phyloP scores from a whole-genome alignment of 345 rosid genomes.

The Eutrema japonicum region DNA sequence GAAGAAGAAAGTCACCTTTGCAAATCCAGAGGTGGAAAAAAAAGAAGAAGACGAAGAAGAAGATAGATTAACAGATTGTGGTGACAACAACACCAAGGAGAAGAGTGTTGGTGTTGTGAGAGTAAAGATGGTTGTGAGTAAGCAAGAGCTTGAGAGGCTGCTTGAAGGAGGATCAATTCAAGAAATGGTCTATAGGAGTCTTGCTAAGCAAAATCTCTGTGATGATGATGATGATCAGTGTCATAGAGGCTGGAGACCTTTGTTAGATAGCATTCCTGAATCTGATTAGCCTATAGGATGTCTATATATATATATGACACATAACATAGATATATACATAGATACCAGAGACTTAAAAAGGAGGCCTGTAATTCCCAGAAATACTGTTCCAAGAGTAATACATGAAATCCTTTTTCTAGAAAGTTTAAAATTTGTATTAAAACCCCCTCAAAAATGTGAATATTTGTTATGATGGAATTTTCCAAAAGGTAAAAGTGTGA shows the following conservation, averaged over 20 bases:
- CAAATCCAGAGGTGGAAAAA: conserved; percentile 48
- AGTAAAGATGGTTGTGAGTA: conserved; percentile 78
- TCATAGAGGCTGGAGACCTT: conserved; percentile 58
- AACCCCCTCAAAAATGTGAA: background rate
- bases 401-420: background rate
- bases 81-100: conserved; percentile 28
- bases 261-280: conserved; percentile 74
- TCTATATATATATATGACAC: conserved; percentile 14
- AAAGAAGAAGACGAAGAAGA: conserved; percentile 31
- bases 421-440: background rate
- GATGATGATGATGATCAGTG: conserved; percentile 31
- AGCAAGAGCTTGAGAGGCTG: conserved; percentile 69
- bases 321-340: conserved; percentile 18
- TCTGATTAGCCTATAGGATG: conserved; percentile 45
- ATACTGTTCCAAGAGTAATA: background rate
- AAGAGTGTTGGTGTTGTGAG: conserved; percentile 50
- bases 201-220: conserved; percentile 45
- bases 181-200: conserved; percentile 54
- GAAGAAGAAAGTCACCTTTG: conserved; percentile 66
- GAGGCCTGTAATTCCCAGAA: conserved; percentile 28
- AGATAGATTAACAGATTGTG: conserved; percentile 14
- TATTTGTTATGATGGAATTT: conserved; percentile 24
- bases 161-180: conserved; percentile 58
- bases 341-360: conserved; percentile 36
- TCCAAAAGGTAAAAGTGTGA: conserved; percentile 29